These are phyloP conservation scores for Botrytis medusae DNA, from an alignment of 2,329 filamentous ascomycete genomes.

Conservation along the genomic window DNA sequence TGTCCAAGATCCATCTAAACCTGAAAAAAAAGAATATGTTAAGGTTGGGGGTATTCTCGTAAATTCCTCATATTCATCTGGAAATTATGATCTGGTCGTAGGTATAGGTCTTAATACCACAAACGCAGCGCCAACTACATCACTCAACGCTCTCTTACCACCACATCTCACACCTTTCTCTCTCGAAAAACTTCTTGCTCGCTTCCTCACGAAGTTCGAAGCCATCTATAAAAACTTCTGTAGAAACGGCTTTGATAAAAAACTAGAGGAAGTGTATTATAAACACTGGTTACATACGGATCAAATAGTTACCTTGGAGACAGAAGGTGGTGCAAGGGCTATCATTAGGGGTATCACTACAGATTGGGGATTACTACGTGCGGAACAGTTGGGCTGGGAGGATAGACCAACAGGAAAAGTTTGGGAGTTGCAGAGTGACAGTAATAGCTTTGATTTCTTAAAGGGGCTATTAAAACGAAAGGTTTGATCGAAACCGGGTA, in stretches of 20 bases:
- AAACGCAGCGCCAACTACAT: conserved; percentile 84
- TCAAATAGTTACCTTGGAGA: conserved; percentile 72
- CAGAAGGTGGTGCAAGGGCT: conserved; percentile 71
- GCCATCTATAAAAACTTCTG: conserved; percentile 74
- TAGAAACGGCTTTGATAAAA: conserved; percentile 68
- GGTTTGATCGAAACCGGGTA: conserved; percentile 30
- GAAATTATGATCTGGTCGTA: conserved; percentile 79
- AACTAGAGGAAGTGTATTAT: conserved; percentile 78
- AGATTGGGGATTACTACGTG: conserved; percentile 87
- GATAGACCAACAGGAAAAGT: conserved; percentile 73
- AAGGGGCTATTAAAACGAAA: conserved; percentile 82
- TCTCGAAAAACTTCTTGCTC: conserved; percentile 77
- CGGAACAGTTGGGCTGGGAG: conserved; percentile 75
- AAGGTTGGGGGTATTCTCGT: conserved; percentile 94
- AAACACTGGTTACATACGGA: conserved; percentile 80
- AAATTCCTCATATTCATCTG: conserved; percentile 77
- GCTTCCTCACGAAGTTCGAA: conserved; percentile 77
- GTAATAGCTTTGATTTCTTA: conserved; percentile 98
- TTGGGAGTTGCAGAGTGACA: conserved; percentile 88
- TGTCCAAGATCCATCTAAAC: conserved; percentile 61
- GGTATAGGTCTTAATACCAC: conserved; percentile 85
- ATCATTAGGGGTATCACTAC: conserved; percentile 81
- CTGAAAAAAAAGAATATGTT: conserved; percentile 58
- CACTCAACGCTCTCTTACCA: conserved; percentile 71
- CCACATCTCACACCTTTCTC: conserved; percentile 56